Base-by-base conservation (phyloP, 2,329 filamentous ascomycete species). In the Fusarium haematococcum region DNA sequence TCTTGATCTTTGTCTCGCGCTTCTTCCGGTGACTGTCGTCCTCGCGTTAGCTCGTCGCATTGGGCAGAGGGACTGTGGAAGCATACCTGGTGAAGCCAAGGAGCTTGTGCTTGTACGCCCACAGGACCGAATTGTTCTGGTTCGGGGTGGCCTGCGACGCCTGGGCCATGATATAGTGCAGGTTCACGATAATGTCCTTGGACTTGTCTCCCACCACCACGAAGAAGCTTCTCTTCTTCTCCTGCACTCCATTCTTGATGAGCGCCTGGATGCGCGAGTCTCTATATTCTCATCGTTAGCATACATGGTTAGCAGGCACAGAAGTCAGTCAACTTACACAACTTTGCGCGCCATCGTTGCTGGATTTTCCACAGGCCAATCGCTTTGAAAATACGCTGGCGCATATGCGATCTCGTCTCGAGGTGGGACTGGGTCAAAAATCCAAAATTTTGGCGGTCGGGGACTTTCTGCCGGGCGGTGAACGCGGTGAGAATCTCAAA, bases 91-190 rank as follows among this genome's bases (percentile, higher is more conserved):
- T 97, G 82, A 98, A 98, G 59, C 95, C 95, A 35, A 99, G 87
- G 13, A 99, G 89, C 84, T 99, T 97, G 83, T 97, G 97, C 88
- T 98, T 98, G 87, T 99, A 99, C 23, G 97, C 96, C 97, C 97
- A 99, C 13, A 99, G 87, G 4, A 99, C 95, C 14, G 94, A 97
- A 84, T 98, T 98, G 86, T 86, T 86, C 83, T 97, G 91, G 85
- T 97, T 97, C 75, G 98, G 91, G 81, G 98, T 94, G 81, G 94
- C 92, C 27, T 52, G 48, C 16, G 48, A 52, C 3, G 48, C 48
- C 78, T 91, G 93, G 60, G 95, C 93, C 88, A 98, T 94, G 80
- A 99, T 97, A 81, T 97, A 95, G 85, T 98, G 95, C 69, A 89
- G 89, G 81, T 98, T 92, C 76, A 98, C 95, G 81, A 99, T 98